Evolutionary conservation across 2,329 filamentous ascomycete genomes (phyloP), one percentile per base, ranked within the genome.

Genomic region (Orbilia oligospora): DNA sequence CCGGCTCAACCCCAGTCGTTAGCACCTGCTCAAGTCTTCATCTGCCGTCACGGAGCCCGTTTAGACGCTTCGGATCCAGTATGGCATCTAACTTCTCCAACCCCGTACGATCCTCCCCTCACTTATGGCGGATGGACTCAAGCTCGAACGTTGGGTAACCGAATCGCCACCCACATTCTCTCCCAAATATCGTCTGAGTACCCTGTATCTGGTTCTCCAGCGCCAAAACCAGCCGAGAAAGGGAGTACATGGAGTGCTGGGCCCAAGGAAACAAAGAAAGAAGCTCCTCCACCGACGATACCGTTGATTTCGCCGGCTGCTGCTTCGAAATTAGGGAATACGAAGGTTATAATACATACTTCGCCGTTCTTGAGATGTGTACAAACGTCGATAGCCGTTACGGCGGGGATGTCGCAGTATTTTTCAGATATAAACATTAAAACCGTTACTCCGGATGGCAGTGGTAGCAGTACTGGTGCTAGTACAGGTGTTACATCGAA

Each of bases 81-180:
- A 84, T 99, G 96, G 96, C 93, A 97, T 84, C 88, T 97, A 69
- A 92, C 92, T 33, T 97, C 96, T 5, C 92, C 94, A 0, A 94
- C 93, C 5, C 96, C 96, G 1, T 99, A 98, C 87, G 95, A 99
- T 81, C 93, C 96, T 81, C 96, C 96, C 63, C 88, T 99, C 73
- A 97, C 94, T 1, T 98, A 97, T 83, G 93, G 93, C 81, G 96
- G 96, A 80, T 97, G 96, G 92, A 89, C 91, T 14, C 96, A 98
- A 84, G 91, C 92, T 68, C 91, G 92, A 81, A 90, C 91, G 4
- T 89, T 97, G 24, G 96, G 96, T 16, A 88, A 90, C 79, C 91
- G 93, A 78, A 97, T 99, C 80, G 92, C 90, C n/a, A 90, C 88
- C 81, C 89, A 97, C 33, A 84, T 92, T 16, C 71, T 85, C 86